Conservation (phyloP, 1,284 basidiomycete species). For the Thecaphora frezii region DNA sequence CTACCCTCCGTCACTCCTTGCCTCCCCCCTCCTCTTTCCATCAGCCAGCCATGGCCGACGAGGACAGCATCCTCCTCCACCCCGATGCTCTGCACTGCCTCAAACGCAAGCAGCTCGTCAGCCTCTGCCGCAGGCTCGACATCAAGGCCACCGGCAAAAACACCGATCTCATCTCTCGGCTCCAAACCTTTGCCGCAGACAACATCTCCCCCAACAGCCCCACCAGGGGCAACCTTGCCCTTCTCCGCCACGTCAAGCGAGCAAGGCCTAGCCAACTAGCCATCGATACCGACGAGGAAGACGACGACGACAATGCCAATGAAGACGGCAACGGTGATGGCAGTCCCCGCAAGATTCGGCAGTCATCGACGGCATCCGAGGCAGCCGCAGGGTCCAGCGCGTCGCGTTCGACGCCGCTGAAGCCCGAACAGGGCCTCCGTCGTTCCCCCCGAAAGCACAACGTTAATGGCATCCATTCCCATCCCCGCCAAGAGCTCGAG, state of each 20-base stretch:
- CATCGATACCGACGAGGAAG: conserved; percentile 20
- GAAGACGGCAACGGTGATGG: too few relatives aligned
- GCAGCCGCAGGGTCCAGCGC: background rate
- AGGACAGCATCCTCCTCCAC: conserved; percentile 30
- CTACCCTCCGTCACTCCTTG: background rate
- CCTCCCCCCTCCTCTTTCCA: background rate
- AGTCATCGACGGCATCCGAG: background rate
- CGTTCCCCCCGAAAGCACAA: background rate
- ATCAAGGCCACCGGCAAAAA: conserved; percentile 43
- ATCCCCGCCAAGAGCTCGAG: background rate
- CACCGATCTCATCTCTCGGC: conserved; percentile 25
- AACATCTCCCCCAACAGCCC: conserved; percentile 31
- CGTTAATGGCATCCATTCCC: background rate
- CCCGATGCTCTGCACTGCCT: conserved; percentile 43
- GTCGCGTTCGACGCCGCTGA: background rate
- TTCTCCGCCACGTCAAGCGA: conserved; percentile 31
- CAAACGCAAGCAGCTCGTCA: conserved; percentile 45
- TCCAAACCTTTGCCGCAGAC: conserved; percentile 31
- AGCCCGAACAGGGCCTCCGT: background rate
- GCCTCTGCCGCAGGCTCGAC: conserved; percentile 36
- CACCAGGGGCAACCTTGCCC: conserved; percentile 27
- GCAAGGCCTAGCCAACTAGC: conserved; percentile 24
- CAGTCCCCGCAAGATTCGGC: too few relatives aligned
- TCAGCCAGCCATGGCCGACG: conserved; percentile 1
- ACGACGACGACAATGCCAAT: conserved; percentile 8